Percentiles rank a stretch among this genome's conserved stretches.
These are phyloP conservation scores for Pseudofabraea citricarpa DNA, from an alignment of 2,329 filamentous ascomycete species.

Conservation along the genomic window DNA sequence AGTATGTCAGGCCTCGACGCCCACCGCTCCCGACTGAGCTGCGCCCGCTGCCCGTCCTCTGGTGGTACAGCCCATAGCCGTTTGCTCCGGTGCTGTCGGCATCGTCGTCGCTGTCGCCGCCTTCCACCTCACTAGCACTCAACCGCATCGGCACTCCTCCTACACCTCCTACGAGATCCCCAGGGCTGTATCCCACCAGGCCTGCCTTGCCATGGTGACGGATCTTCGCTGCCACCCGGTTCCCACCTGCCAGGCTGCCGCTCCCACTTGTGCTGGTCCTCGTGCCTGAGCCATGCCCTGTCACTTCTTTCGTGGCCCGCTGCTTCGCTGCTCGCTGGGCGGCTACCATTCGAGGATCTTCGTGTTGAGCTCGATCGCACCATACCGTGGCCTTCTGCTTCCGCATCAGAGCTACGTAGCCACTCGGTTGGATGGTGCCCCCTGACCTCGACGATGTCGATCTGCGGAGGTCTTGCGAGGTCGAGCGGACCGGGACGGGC, in stretches of 20 bases:
- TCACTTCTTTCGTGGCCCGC: slow-evolving; percentile 78
- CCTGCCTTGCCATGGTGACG: slow-evolving; percentile 79
- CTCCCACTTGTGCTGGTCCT: slow-evolving; percentile 33
- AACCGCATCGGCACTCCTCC: slow-evolving; percentile 85
- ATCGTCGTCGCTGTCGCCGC: slow-evolving; percentile 77
- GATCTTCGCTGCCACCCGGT: slow-evolving; percentile 77
- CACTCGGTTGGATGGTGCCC: slow-evolving; percentile 45
- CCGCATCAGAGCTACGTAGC: slow-evolving; percentile 92
- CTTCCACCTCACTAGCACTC: slow-evolving; percentile 92
- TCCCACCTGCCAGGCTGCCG: slow-evolving; percentile 29
- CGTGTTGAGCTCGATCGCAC: slow-evolving; percentile 90
- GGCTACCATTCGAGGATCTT: slow-evolving; percentile 79
- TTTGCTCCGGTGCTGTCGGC: slow-evolving; percentile 38
- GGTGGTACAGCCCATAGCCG: slow-evolving; percentile 53
- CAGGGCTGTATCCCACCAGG: slow-evolving; percentile 70
- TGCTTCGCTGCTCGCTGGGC: slow-evolving; percentile 85
- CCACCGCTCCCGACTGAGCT: slow-evolving; percentile 47
- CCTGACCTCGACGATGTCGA: slow-evolving; percentile 78
- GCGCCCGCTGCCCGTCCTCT: slow-evolving; percentile 67
- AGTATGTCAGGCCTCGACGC: slow-evolving; percentile 31
- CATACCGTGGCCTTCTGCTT: slow-evolving; percentile 98
- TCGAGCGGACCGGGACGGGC: slow-evolving; percentile 43
- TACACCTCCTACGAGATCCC: slow-evolving; percentile 61
- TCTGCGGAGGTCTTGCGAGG: slow-evolving; percentile 60
- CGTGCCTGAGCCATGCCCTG: slow-evolving; percentile 45